A percentile compares a stretch with the other conserved stretches of the same genome.
These are phyloP conservation scores for Prosopis cineraria DNA, from an alignment of 306 rosid genomes.

Conservation along the genomic window DNA sequence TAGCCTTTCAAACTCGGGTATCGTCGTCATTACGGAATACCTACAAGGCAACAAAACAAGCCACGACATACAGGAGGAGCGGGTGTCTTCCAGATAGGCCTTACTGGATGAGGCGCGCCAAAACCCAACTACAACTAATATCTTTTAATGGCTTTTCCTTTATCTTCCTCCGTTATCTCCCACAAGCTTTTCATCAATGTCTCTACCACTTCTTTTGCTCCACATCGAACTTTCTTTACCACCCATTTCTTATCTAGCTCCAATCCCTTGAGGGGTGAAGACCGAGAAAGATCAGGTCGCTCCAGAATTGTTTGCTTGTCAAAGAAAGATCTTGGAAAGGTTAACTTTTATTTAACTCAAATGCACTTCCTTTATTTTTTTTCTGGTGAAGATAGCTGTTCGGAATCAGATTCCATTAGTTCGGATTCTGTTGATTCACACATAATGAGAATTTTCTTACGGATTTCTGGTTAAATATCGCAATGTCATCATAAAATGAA, in stretches of 20 bases:
- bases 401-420: not conserved
- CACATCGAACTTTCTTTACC: slow-evolving; percentile 19
- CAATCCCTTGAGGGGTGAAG: slow-evolving; percentile 22
- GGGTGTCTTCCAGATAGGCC: slow-evolving; percentile 29
- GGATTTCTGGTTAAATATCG: not conserved
- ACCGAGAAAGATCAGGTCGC: slow-evolving; percentile 28
- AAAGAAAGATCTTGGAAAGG: slow-evolving; percentile 41
- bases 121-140: slow-evolving; percentile 37
- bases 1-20: slow-evolving; percentile 1
- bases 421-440: not conserved
- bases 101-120: slow-evolving; percentile 62
- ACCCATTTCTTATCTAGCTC: slow-evolving; percentile 33
- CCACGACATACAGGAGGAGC: slow-evolving; percentile 15
- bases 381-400: not conserved
- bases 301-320: slow-evolving; percentile 46
- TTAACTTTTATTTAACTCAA: slow-evolving; percentile 21
- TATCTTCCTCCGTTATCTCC: slow-evolving; percentile 46
- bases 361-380: not conserved
- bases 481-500: not conserved
- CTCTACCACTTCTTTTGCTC: slow-evolving; percentile 20
- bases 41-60: not conserved
- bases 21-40: slow-evolving; percentile 25
- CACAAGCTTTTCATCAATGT: slow-evolving; percentile 43
- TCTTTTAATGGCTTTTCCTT: slow-evolving; percentile 61
- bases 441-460: not conserved